Evolutionary conservation across 2,329 filamentous ascomycete genomes (phyloP).

Genomic region (Uncinocarpus reesii): DNA sequence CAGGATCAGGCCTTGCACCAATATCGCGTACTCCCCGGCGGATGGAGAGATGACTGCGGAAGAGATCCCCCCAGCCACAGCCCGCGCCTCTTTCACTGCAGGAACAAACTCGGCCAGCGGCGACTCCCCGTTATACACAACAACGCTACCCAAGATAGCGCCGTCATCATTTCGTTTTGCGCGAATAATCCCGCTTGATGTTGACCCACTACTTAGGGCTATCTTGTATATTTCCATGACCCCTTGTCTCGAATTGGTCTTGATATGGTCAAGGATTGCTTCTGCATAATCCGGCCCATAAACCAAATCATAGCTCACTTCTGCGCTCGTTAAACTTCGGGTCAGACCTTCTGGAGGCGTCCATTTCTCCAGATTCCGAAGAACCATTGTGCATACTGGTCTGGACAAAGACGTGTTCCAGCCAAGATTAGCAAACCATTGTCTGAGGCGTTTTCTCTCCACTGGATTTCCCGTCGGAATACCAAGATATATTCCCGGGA

Average conservation of each 20-base stretch:
- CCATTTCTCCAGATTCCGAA: constrained; percentile 64
- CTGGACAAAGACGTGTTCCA: constrained; percentile 65
- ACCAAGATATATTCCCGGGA: constrained; percentile 78
- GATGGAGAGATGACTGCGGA: constrained; percentile 65
- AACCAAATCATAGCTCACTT: constrained; percentile 72
- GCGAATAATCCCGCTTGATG: constrained; percentile 69
- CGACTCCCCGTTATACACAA: constrained; percentile 64
- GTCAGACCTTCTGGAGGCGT: constrained; percentile 64
- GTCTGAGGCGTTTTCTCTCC: constrained; percentile 51
- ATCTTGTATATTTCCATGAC: constrained; percentile 69
- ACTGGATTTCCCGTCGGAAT: constrained; percentile 59
- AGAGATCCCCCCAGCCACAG: constrained; percentile 61
- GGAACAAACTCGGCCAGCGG: constrained; percentile 60
- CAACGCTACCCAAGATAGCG: constrained; percentile 64
- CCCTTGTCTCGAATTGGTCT: constrained; percentile 62
- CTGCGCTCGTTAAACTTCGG: constrained; percentile 60
- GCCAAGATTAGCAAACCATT: constrained; percentile 81
- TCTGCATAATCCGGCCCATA: constrained; percentile 68
- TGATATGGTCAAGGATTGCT: constrained; percentile 63
- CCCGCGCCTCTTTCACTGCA: constrained; percentile 49
- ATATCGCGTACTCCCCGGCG: constrained; percentile 55
- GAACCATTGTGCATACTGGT: constrained; percentile 60
- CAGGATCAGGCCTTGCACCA: constrained; percentile 69
- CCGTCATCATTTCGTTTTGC: constrained; percentile 61
- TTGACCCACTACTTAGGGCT: constrained; percentile 59